Percentiles rank a stretch among this genome's conserved stretches.
Conservation (phyloP, 148 eudicot genomes). For the Beta vulgaris region DNA sequence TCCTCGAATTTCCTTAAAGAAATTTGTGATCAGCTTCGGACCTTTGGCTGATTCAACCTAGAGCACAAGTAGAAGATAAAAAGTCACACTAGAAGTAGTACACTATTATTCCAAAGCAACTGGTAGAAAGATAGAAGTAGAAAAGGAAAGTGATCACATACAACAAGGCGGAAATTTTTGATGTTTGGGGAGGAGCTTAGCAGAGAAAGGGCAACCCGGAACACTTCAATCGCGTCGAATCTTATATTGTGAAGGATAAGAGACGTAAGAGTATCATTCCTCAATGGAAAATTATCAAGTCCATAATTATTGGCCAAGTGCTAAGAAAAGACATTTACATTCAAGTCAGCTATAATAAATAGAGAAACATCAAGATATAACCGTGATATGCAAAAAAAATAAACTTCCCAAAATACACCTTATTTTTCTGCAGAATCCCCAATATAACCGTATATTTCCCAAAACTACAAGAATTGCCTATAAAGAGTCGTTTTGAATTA, state of each 20-base stretch:
- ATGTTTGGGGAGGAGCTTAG: constrained; percentile 8
- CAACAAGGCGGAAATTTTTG: neutral
- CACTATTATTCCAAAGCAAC: neutral
- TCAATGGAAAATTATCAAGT: neutral
- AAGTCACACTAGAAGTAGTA: neutral
- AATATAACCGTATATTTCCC: neutral
- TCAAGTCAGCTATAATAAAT: neutral
- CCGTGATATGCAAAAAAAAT: too few species aligned
- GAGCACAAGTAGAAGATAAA: neutral
- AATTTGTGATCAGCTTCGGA: neutral
- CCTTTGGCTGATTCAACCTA: constrained; percentile 20
- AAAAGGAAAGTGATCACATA: constrained; percentile 8
- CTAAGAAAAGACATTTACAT: constrained; percentile 4
- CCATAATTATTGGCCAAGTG: constrained; percentile 11
- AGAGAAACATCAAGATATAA: too few species aligned
- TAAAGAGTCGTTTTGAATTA: too few species aligned
- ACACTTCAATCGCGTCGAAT: neutral
- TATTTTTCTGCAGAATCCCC: neutral
- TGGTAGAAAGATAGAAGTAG: neutral
- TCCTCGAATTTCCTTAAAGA: constrained; percentile 4
- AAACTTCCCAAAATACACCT: too few species aligned
- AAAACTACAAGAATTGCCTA: too few species aligned
- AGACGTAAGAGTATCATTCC: neutral
- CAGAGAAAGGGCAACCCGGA: constrained; percentile 8
- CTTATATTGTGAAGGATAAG: neutral